Percentiles rank a stretch among this genome's conserved stretches.
Conservation (phyloP, 495 filamentous ascomycete genomes). For the Aspergillus ostianus region DNA sequence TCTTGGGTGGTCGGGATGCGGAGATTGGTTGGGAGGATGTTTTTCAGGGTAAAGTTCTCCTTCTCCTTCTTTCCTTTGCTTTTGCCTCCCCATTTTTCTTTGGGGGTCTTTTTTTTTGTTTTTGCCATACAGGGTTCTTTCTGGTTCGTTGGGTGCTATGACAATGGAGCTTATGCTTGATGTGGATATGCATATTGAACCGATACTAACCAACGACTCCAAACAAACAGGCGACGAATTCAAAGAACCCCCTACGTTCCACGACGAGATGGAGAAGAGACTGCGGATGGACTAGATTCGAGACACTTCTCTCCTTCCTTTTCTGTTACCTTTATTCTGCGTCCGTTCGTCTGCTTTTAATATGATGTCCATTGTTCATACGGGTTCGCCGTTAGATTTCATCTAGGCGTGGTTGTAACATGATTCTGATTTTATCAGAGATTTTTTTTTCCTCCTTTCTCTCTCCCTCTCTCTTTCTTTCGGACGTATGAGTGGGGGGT, state of each 20-base stretch:
- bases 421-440: background rate
- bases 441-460: no score
- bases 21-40: constrained; percentile 90
- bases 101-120: constrained; percentile 11
- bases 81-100: no score
- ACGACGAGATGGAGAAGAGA: constrained; percentile 92
- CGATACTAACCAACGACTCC: background rate
- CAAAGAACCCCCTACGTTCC: constrained; percentile 65
- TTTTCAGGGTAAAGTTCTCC: constrained; percentile 51
- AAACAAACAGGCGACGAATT: constrained; percentile 54
- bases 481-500: no score
- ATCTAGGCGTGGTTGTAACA: background rate
- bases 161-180: background rate
- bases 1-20: constrained; percentile 63
- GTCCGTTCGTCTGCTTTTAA: background rate
- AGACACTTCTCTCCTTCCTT: constrained; percentile 17
- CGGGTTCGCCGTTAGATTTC: constrained; percentile 5
- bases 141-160: background rate
- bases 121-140: background rate
- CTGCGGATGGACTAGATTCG: constrained; percentile 63
- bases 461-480: no score
- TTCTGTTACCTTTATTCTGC: background rate
- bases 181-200: background rate
- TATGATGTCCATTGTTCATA: constrained; percentile 2
- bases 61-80: no score